A percentile compares a stretch with the other conserved stretches of the same genome.
These are phyloP conservation scores for Mycena sanguinolenta DNA, from an alignment of 768 basidiomycete species.

Conservation along the genomic window DNA sequence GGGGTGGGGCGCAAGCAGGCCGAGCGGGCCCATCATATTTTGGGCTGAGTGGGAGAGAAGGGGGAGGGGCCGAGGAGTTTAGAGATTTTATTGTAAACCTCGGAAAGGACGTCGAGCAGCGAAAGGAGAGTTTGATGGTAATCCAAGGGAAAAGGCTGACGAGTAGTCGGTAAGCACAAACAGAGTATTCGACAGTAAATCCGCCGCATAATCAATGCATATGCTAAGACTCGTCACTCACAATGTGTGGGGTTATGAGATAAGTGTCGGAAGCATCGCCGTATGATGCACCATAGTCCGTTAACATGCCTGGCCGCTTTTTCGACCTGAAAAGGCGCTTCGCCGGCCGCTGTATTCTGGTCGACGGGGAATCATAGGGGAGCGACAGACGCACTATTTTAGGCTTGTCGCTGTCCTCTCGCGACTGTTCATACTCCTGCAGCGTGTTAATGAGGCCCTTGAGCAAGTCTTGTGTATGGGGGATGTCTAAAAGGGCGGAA, in stretches of 20 bases:
- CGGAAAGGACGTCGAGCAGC: constrained; percentile 89
- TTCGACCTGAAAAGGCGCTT: constrained; percentile 75
- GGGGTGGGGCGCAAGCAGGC: constrained; percentile 81
- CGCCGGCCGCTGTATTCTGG: constrained; percentile 27
- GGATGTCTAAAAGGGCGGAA: constrained; percentile 84
- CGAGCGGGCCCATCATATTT: constrained; percentile 84
- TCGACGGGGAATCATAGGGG: background rate
- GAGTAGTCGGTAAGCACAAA: background rate
- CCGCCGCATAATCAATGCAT: no score
- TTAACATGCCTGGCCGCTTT: constrained; percentile 69
- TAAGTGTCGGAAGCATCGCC: constrained; percentile 73
- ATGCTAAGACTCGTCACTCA: constrained; percentile 52
- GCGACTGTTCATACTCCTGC: constrained; percentile 83
- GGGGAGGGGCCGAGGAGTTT: constrained; percentile 88
- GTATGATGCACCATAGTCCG: constrained; percentile 73
- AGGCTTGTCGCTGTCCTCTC: constrained; percentile 79
- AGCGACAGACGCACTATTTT: constrained; percentile 61
- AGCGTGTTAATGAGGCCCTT: constrained; percentile 79
- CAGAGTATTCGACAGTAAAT: no score
- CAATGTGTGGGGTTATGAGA: constrained; percentile 81
- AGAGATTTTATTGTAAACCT: constrained; percentile 89
- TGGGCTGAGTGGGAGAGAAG: constrained; percentile 74
- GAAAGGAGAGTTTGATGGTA: constrained; percentile 92
- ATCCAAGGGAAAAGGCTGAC: constrained; percentile 90
- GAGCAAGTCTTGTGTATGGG: constrained; percentile 84